Conservation (phyloP, 495 filamentous ascomycete species). For the Hypoxylon lienhwacheense region DNA sequence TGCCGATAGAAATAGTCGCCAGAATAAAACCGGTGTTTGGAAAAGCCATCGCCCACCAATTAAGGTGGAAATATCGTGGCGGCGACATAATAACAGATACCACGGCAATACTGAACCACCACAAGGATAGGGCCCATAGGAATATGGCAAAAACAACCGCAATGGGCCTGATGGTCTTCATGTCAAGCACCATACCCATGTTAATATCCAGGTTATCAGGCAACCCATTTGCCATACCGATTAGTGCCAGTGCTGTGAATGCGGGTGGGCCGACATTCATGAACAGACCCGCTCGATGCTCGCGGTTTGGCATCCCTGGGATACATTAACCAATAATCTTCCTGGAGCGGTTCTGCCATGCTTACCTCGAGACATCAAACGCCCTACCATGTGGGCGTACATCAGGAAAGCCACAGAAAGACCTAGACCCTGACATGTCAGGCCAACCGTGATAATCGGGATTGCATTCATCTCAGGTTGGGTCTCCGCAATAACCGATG, state of each 20-base stretch:
- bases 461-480: conserved; percentile 48
- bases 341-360: conserved; percentile 43
- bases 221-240: conserved; percentile 60
- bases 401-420: conserved; percentile 53
- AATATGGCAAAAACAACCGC: conserved; percentile 60
- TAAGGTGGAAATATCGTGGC: conserved; percentile 55
- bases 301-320: conserved; percentile 48
- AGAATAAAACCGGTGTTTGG: conserved; percentile 61
- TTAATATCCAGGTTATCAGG: conserved; percentile 38
- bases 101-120: conserved; percentile 67
- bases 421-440: conserved; percentile 56
- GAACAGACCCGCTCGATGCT: conserved; percentile 64
- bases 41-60: conserved; percentile 62
- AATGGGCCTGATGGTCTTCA: conserved; percentile 53
- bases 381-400: conserved; percentile 59
- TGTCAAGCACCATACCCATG: conserved; percentile 27
- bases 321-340: not conserved
- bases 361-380: conserved; percentile 56
- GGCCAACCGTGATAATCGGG: conserved; percentile 52
- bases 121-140: conserved; percentile 68
- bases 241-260: conserved; percentile 68
- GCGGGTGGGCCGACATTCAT: conserved; percentile 69
- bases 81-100: conserved; percentile 54
- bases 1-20: conserved; percentile 53
- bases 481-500: conserved; percentile 44